These are phyloP conservation scores for Sarocladium oryzae DNA, from an alignment of 2,329 filamentous ascomycete species.

Conservation along the genomic window DNA sequence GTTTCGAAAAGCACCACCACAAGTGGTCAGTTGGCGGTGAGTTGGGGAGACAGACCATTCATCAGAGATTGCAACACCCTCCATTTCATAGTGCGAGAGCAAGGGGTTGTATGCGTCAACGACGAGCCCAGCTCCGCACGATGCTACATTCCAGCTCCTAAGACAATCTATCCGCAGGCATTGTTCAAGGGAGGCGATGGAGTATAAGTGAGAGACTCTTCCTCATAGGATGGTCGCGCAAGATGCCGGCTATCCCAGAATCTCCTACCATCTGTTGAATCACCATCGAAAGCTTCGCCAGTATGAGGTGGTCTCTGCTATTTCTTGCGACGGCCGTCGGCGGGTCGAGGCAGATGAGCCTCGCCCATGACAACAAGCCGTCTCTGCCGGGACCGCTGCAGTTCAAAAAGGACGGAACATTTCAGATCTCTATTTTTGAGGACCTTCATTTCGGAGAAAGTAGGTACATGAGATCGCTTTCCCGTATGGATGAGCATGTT, in stretches of 20 bases:
- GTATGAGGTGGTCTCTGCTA: too few relatives aligned
- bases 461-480: constrained; percentile 20
- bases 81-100: neutral
- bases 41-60: neutral
- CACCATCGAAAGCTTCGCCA: too few relatives aligned
- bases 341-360: neutral
- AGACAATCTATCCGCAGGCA: neutral
- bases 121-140: neutral
- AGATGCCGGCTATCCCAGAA: neutral
- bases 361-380: neutral
- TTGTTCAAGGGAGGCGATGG: neutral
- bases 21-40: neutral
- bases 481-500: too few relatives aligned
- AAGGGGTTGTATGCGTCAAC: constrained; percentile 1
- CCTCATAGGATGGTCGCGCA: neutral
- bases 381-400: constrained; percentile 13
- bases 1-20: neutral
- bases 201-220: neutral
- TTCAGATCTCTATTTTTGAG: constrained; percentile 55
- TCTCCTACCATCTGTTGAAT: neutral
- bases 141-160: constrained; percentile 1
- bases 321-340: neutral
- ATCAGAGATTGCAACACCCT: neutral
- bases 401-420: constrained; percentile 38
- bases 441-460: constrained; percentile 69